Evolutionary conservation across 1,284 basidiomycete genomes (phyloP).

Genomic region (Takashimella tepidaria): DNA sequence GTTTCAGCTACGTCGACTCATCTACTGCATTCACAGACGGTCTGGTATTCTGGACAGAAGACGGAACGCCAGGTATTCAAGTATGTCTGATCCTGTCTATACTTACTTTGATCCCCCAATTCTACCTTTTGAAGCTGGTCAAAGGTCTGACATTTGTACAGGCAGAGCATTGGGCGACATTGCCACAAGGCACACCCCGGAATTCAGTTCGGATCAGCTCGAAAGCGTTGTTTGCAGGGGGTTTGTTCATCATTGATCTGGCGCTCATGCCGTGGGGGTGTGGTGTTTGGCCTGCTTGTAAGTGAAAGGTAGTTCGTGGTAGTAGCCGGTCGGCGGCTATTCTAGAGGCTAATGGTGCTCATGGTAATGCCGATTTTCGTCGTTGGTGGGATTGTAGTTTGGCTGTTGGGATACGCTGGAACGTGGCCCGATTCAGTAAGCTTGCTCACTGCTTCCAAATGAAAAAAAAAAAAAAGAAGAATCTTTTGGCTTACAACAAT

Average conservation of each 20-base stretch:
- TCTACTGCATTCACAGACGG: conserved; percentile 22
- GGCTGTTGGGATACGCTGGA: conserved; percentile 39
- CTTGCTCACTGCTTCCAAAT: neutral
- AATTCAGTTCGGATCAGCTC: conserved; percentile 61
- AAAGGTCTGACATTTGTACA: too few relatives aligned
- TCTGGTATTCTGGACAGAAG: conserved; percentile 32
- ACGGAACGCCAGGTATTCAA: conserved; percentile 33
- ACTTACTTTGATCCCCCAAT: neutral
- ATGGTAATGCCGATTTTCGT: neutral
- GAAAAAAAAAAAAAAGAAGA: neutral
- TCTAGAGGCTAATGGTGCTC: neutral
- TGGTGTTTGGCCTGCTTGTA: conserved; percentile 71
- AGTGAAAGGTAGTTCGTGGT: conserved; percentile 12
- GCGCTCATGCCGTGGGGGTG: conserved; percentile 70
- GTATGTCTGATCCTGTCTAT: conserved; percentile 10
- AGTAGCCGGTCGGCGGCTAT: too few relatives aligned
- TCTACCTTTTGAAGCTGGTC: neutral
- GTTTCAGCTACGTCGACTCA: conserved; percentile 26
- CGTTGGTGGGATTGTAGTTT: conserved; percentile 25
- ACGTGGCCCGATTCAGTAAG: conserved; percentile 37
- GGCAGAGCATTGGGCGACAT: conserved; percentile 36
- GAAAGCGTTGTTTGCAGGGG: conserved; percentile 60
- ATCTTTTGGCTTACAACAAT: conserved; percentile 7
- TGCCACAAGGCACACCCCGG: conserved; percentile 20
- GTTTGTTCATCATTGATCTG: conserved; percentile 75